phyloP scores from a whole-genome alignment of 495 filamentous ascomycete genomes.

The Aspergillus coremiiformis region DNA sequence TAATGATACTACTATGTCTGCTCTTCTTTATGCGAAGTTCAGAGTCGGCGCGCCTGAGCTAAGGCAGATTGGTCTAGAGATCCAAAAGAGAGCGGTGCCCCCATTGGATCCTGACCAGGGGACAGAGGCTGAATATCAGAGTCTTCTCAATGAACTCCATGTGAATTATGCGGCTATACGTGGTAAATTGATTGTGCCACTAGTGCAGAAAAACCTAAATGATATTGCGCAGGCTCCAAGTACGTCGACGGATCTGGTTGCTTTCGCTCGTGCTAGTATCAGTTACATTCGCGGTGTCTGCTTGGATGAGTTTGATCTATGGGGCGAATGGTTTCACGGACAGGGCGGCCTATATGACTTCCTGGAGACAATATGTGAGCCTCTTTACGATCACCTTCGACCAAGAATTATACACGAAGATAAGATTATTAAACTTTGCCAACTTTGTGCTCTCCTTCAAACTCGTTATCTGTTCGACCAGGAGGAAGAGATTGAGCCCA shows the following conservation, averaged over 20 bases:
- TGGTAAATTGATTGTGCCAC: constrained; percentile 51
- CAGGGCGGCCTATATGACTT: constrained; percentile 64
- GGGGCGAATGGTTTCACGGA: constrained; percentile 68
- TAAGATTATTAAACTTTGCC: constrained; percentile 67
- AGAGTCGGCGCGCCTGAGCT: constrained; percentile 59
- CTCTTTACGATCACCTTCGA: constrained; percentile 64
- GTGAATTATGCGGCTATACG: constrained; percentile 55
- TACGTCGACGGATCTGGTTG: constrained; percentile 58
- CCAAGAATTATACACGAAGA: constrained; percentile 66
- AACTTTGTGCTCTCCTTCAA: constrained; percentile 71
- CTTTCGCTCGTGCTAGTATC: constrained; percentile 62
- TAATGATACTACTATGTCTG: constrained; percentile 70
- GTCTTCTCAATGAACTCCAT: constrained; percentile 58
- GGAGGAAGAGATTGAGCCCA: constrained; percentile 58
- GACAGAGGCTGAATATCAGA: constrained; percentile 59
- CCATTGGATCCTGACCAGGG: constrained; percentile 54
- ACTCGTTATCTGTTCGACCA: constrained; percentile 72
- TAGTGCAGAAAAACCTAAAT: constrained; percentile 53
- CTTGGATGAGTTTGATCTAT: constrained; percentile 66
- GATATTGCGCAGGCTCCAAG: constrained; percentile 60
- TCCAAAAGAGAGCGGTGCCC: constrained; percentile 58
- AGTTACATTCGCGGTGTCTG: constrained; percentile 64
- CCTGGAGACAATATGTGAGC: constrained; percentile 64
- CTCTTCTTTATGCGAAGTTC: constrained; percentile 72
- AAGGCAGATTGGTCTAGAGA: constrained; percentile 58